Evolutionary conservation across 1,284 basidiomycete species (phyloP).

Genomic region (Athelia sp.): DNA sequence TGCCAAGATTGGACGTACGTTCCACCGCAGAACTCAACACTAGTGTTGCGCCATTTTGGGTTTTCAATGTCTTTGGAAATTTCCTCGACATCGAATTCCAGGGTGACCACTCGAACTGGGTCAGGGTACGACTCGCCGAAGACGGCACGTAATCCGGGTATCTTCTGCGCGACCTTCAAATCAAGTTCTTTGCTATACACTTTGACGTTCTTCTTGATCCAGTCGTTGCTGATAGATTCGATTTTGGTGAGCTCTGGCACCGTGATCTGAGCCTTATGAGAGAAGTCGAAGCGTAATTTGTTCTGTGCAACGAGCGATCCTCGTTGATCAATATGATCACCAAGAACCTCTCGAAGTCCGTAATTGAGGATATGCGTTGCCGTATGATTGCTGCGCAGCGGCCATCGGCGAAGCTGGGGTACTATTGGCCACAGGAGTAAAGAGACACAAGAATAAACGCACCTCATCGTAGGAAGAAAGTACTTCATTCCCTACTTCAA

Average conservation of each 20-base stretch:
- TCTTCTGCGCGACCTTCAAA: conserved; percentile 79
- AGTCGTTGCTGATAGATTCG: conserved; percentile 80
- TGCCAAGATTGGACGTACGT: conserved; percentile 58
- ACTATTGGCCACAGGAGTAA: conserved; percentile 6
- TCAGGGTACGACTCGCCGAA: conserved; percentile 99
- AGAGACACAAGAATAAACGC: conserved; percentile 15
- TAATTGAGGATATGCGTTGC: conserved; percentile 98
- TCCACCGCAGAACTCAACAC: conserved; percentile 97
- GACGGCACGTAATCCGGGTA: conserved; percentile 92
- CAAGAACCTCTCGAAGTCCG: conserved; percentile 86
- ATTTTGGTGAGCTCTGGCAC: conserved; percentile 78
- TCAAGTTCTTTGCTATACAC: conserved; percentile 88
- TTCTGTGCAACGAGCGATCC: conserved; percentile 95
- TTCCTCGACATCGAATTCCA: conserved; percentile 86
- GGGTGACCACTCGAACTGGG: conserved; percentile 91
- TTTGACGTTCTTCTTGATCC: conserved; percentile 86
- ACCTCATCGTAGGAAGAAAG: conserved; percentile 76
- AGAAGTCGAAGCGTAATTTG: conserved; percentile 98
- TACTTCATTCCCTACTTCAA: conserved; percentile 67
- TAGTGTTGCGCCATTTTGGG: conserved; percentile 86
- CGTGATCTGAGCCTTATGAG: conserved; percentile 86
- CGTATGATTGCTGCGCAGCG: conserved; percentile 96
- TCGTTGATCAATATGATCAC: conserved; percentile 97
- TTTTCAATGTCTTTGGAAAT: conserved; percentile 84
- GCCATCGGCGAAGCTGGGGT: conserved; percentile 82